phyloP scores from a whole-genome alignment of 768 basidiomycete species.

The Gymnopilus dilepis region DNA sequence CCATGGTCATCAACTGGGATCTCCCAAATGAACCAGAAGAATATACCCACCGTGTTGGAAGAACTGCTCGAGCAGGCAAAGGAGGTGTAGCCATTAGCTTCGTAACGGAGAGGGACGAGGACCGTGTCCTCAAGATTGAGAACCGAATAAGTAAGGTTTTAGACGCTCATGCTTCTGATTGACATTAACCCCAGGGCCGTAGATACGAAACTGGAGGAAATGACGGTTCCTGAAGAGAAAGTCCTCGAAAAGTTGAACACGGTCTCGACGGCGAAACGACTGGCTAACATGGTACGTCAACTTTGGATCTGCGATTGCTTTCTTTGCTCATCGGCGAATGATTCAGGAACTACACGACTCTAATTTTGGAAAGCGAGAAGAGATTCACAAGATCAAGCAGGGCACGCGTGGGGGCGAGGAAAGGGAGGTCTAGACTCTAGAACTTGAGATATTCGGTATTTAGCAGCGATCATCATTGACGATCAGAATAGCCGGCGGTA shows the following conservation, averaged over 20 bases:
- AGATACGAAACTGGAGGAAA: conserved; percentile 80
- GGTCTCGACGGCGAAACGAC: conserved; percentile 91
- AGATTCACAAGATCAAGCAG: conserved; percentile 75
- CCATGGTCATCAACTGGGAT: conserved; percentile 98
- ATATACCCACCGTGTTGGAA: conserved; percentile 94
- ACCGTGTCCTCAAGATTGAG: conserved; percentile 83
- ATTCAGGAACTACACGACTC: conserved; percentile 83
- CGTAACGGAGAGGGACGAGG: conserved; percentile 92
- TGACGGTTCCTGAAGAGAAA: conserved; percentile 76
- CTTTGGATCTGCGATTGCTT: background rate
- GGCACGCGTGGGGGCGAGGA: conserved; percentile 27
- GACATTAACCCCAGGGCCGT: conserved; percentile 4
- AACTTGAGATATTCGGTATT: background rate
- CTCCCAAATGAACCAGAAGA: conserved; percentile 89
- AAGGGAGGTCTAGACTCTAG: conserved; percentile 17
- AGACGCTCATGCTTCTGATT: background rate
- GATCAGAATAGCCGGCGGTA: conserved; percentile 10
- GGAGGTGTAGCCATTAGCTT: conserved; percentile 93
- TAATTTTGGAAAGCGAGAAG: conserved; percentile 87
- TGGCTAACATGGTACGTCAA: conserved; percentile 86
- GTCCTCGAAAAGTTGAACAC: conserved; percentile 86
- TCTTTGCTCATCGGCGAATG: conserved; percentile 4
- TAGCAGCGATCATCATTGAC: conserved; percentile 11
- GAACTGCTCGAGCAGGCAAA: conserved; percentile 89
- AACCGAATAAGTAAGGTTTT: conserved; percentile 75